Base-by-base conservation (phyloP, 208 protist genomes). In the Leishmania martiniquensis region DNA sequence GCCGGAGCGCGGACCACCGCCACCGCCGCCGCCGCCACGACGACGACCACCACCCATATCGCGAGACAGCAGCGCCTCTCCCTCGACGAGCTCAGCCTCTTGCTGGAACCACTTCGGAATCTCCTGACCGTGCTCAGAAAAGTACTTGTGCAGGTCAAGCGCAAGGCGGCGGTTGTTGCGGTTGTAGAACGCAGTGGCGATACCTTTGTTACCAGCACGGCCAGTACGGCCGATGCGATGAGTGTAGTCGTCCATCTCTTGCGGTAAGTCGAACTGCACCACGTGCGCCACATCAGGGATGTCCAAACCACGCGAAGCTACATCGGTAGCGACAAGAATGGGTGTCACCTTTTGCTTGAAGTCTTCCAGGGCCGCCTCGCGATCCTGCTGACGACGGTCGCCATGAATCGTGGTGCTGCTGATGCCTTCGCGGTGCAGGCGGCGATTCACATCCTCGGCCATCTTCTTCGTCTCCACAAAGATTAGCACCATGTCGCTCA, bases 191-290 rank as follows among this genome's bases (percentile, higher is more conserved):
- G 95, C 85, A 20, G 98, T 99, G 5, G 99, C 98, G 15, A 93
- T 75, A 77, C 99, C 98, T 70, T 88, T 93, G 86, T 99, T 99
- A 69, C 99, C 99, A 4, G 98, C 98, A 77, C 99, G 93, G 32
- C 99, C 99, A 9, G 99, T 99, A 89, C 99, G 94, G 80, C 99
- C 99, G 85, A 99, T 99, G 67, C 99, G 92, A 90, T 99, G 99
- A 5, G 99, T 97, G 89, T 99, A 99, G 81, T 99, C 98, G 67
- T 99, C 98, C 84, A 99, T 98, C 87, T 98, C 91, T 29, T 87
- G 85, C 29, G 99, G 98, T 44, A 99, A 81, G 83, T 99, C 98
- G 76, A 98, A 99, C 86, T 99, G 99, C 75, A 99, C 98, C 72
- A 99, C 98, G 78, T 99, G 96, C 12, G 81, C 77, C 32, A 99